These are phyloP conservation scores for Sergeia podlipaevii DNA, from an alignment of 208 protist genomes.

Conservation along the genomic window DNA sequence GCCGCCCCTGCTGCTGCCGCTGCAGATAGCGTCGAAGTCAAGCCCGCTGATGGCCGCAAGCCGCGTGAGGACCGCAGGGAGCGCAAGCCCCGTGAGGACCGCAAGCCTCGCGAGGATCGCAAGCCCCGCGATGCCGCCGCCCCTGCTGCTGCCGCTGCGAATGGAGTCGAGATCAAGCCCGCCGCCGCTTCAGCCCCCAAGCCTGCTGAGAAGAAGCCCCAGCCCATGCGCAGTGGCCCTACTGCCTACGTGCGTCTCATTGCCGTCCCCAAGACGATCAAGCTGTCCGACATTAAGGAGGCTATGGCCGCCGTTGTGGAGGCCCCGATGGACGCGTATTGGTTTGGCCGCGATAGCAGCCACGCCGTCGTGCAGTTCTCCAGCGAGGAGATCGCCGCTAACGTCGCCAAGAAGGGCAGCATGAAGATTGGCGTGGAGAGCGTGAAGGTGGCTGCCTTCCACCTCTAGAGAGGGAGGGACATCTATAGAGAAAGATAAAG, in stretches of 20 bases:
- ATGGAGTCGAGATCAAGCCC: neutral
- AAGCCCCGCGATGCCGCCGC: neutral
- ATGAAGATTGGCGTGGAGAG: slow-evolving; percentile 26
- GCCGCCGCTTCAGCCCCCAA: neutral
- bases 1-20: neutral
- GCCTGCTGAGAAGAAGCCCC: neutral
- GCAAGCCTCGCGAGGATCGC: slow-evolving; percentile 13
- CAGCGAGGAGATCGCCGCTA: slow-evolving; percentile 17
- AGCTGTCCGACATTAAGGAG: slow-evolving; percentile 61
- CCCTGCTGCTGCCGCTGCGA: neutral
- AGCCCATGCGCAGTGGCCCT: slow-evolving; percentile 11
- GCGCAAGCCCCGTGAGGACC: slow-evolving; percentile 12
- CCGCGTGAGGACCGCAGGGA: slow-evolving; percentile 13
- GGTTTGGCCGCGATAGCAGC: slow-evolving; percentile 49
- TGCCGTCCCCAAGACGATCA: slow-evolving; percentile 55
- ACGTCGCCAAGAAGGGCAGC: slow-evolving; percentile 11
- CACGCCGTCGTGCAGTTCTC: slow-evolving; percentile 58
- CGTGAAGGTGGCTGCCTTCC: slow-evolving; percentile 20
- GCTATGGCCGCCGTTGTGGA: slow-evolving; percentile 15
- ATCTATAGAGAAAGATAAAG: slow-evolving; percentile 11
- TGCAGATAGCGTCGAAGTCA: neutral
- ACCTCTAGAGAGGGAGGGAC: slow-evolving; percentile 12
- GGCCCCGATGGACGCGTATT: slow-evolving; percentile 47
- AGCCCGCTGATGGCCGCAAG: slow-evolving; percentile 2
- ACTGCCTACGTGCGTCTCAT: slow-evolving; percentile 38